Conservation (phyloP, 495 filamentous ascomycete species). For the Penicillium cinerascens region DNA sequence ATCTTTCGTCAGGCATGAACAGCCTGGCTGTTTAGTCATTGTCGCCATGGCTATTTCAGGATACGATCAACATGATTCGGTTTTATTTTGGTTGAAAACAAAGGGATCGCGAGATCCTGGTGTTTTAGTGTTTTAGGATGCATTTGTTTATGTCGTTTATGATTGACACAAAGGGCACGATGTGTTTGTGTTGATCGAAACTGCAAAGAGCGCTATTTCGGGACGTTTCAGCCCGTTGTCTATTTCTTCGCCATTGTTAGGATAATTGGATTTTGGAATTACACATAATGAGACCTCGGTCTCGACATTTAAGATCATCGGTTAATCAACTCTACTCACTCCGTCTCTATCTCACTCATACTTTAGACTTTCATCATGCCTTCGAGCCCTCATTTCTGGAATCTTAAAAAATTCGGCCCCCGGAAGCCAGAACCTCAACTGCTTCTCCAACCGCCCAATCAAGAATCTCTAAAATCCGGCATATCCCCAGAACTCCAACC, state of each 20-base stretch:
- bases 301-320: not conserved
- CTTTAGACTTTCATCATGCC: not conserved
- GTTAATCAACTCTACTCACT: not conserved
- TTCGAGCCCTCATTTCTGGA: constrained; percentile 1
- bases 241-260: constrained; percentile 3
- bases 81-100: constrained; percentile 8
- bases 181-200: not conserved
- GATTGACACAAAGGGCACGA: not conserved
- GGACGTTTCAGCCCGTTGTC: constrained; percentile 14
- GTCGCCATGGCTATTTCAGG: not conserved
- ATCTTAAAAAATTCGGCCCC: not conserved
- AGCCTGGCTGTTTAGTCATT: constrained; percentile 20
- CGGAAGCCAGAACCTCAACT: not conserved
- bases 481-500: constrained; percentile 11
- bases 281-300: not conserved
- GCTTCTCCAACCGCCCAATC: constrained; percentile 5
- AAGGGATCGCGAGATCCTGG: not conserved
- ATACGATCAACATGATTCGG: not conserved
- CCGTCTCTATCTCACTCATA: not conserved
- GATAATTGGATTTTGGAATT: not conserved
- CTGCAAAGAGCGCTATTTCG: constrained; percentile 9
- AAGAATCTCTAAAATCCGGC: not conserved
- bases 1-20: constrained; percentile 16
- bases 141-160: not conserved
- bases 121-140: not conserved